Evolutionary conservation across 768 basidiomycete genomes (phyloP), one percentile per base, ranked within the genome.

Genomic region (Gymnopilus dilepis): DNA sequence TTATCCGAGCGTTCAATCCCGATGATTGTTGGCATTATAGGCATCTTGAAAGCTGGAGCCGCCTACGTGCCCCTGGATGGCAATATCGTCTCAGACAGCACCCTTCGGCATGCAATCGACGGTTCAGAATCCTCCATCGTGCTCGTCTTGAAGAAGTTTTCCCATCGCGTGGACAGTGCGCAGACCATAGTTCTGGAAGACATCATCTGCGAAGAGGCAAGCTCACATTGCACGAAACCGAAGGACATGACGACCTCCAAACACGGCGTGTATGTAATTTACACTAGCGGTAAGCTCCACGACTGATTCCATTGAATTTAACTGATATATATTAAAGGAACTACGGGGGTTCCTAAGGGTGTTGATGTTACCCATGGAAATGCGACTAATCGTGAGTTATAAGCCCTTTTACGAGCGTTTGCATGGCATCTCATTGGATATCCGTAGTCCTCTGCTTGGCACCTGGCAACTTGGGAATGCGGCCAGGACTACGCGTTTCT

Each of bases 31-130:
- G 85, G 80, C 6, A 83, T 88, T 48, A 69, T 87, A 17, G 83
- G 80, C 19, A 74, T 83, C 22, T 77, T 87, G 43, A 87, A 87
- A 65, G 81, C 84, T 9, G 86, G 85, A 5, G 85, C 79, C 15
- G 80, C 84, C 3, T 88, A 88, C 63, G 82, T 86, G 9, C 86
- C 86, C 6, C 72, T 86, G 31, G 86, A 88, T 66, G 86, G 84
- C 6, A 80, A 79, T 43, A 80, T 85, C 48, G 83, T 85, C 59
- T 83, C 85, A n/a, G 81, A 86, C 64, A 77, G 77, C 28, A 83
- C 83, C 1, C 76, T 87, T 9, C 74, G 76, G 17, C 81, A 85
- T 62, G 81, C 85, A n/a, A 68, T 86, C 5, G 63, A 69, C 24
- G 84, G 86, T 63, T 82, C 85, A 0, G 71, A 70, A 33, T 77